Percentiles rank a stretch among this genome's conserved stretches.
Conservation (phyloP, 805 yeast genomes). For the Dipodascus albidus region DNA sequence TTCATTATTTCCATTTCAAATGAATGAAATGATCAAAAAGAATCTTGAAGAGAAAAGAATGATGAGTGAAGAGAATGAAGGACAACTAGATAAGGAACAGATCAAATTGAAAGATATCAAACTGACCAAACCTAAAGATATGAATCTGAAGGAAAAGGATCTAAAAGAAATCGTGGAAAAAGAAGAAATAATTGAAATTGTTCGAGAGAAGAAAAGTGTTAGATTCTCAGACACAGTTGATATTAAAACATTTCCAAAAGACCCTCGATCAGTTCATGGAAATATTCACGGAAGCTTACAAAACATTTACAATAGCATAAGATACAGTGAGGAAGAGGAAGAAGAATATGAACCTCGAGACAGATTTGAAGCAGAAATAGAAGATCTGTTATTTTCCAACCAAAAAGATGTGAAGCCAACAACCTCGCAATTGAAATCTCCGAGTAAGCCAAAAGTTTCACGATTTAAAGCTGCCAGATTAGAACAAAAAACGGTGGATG, state of each 20-base stretch:
- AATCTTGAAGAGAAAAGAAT: background rate
- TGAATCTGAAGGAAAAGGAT: background rate
- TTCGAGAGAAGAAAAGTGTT: slow-evolving; percentile 6
- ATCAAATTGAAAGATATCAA: background rate
- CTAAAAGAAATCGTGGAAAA: background rate
- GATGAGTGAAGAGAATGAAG: background rate
- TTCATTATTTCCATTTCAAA: slow-evolving; percentile 22
- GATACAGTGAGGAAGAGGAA: background rate
- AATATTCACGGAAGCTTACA: background rate
- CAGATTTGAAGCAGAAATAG: background rate
- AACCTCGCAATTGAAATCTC: background rate
- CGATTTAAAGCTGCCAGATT: slow-evolving; percentile 21
- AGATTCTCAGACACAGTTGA: slow-evolving; percentile 16
- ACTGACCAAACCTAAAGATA: background rate
- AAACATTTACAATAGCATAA: background rate
- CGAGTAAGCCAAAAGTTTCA: slow-evolving; percentile 18
- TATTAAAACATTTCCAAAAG: slow-evolving; percentile 14
- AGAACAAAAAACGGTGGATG: slow-evolving; percentile 3
- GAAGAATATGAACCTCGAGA: background rate
- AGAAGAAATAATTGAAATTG: background rate
- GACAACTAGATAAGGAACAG: background rate
- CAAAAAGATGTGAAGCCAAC: background rate
- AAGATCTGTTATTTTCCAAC: background rate
- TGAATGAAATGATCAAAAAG: background rate
- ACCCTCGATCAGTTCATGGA: slow-evolving; percentile 2